phyloP scores from a whole-genome alignment of 2,329 filamentous ascomycete genomes.

The Colletotrichum destructivum region DNA sequence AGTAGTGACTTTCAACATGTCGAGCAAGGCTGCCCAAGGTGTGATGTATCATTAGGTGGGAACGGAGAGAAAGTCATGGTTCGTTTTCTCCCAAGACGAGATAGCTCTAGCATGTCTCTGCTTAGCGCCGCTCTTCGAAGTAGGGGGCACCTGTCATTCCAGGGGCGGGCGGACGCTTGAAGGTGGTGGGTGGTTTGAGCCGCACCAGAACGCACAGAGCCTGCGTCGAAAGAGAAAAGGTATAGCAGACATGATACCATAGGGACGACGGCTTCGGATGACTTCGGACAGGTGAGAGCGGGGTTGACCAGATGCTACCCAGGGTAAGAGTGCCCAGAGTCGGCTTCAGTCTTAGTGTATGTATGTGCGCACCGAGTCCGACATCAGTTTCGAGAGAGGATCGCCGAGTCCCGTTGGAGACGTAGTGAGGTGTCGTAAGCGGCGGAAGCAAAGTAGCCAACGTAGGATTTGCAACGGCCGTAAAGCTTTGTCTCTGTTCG shows the following conservation, averaged over 20 bases:
- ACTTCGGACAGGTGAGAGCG: neutral
- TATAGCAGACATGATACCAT: neutral
- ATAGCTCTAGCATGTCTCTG: conserved; percentile 31
- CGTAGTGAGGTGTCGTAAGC: neutral
- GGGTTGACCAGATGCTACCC: neutral
- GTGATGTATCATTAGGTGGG: neutral
- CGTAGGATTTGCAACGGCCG: conserved; percentile 15
- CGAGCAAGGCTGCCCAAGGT: neutral
- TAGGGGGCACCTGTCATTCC: neutral
- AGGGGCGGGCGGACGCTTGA: neutral
- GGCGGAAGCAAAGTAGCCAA: conserved; percentile 5
- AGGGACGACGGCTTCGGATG: neutral
- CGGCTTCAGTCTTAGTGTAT: neutral
- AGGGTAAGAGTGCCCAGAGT: neutral
- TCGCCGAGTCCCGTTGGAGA: neutral
- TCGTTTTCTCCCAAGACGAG: conserved; percentile 21
- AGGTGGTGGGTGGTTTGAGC: conserved; percentile 9
- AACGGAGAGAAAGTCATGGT: conserved; percentile 2
- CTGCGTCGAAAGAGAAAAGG: neutral
- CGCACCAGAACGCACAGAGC: conserved; percentile 2
- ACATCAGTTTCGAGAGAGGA: neutral
- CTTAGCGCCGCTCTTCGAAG: conserved; percentile 12
- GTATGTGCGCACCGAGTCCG: neutral
- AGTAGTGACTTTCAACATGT: too few species aligned
- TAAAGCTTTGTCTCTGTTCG: neutral